A percentile compares a stretch with the other conserved stretches of the same genome.
phyloP scores from a whole-genome alignment of 2,329 filamentous ascomycete species.

The Teratosphaeriaceae sp. region DNA sequence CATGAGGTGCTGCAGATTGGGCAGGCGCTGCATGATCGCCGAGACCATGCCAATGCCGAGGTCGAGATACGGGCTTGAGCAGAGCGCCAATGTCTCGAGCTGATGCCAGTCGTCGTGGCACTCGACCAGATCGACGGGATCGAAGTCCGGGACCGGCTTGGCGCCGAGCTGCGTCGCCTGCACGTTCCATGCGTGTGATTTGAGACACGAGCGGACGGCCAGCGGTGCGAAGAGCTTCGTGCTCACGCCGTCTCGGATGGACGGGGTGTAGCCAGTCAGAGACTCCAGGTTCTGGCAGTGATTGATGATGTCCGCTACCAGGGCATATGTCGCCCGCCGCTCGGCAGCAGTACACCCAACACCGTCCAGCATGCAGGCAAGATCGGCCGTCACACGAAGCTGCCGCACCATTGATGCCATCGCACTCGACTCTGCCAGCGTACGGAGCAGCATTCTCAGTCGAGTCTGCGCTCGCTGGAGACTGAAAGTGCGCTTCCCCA shows the following conservation, averaged over 20 bases:
- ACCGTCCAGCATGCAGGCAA: slow-evolving; percentile 31
- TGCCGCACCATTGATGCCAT: slow-evolving; percentile 49
- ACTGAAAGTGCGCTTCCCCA: slow-evolving; percentile 38
- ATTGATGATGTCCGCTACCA: slow-evolving; percentile 52
- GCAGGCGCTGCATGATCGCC: slow-evolving; percentile 47
- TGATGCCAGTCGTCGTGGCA: slow-evolving; percentile 47
- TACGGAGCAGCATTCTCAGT: slow-evolving; percentile 49
- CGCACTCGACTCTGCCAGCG: slow-evolving; percentile 44
- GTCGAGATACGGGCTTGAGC: slow-evolving; percentile 35
- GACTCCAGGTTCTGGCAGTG: slow-evolving; percentile 52
- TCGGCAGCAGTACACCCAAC: slow-evolving; percentile 28
- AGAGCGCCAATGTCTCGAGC: slow-evolving; percentile 49
- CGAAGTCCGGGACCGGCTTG: slow-evolving; percentile 33
- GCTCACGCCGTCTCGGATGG: slow-evolving; percentile 17
- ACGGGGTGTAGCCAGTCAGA: slow-evolving; percentile 47
- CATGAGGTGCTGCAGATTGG: slow-evolving; percentile 46
- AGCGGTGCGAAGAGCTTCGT: slow-evolving; percentile 38
- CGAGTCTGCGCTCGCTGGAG: slow-evolving; percentile 36
- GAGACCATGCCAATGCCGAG: slow-evolving; percentile 51
- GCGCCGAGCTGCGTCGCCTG: slow-evolving; percentile 8
- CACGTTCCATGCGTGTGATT: slow-evolving; percentile 51
- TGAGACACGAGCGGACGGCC: slow-evolving; percentile 48
- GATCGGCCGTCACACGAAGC: slow-evolving; percentile 46
- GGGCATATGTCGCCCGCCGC: slow-evolving; percentile 42
- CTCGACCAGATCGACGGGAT: slow-evolving; percentile 46